Conservation (phyloP, 1,284 basidiomycete genomes). For the Wolfiporia cocos region DNA sequence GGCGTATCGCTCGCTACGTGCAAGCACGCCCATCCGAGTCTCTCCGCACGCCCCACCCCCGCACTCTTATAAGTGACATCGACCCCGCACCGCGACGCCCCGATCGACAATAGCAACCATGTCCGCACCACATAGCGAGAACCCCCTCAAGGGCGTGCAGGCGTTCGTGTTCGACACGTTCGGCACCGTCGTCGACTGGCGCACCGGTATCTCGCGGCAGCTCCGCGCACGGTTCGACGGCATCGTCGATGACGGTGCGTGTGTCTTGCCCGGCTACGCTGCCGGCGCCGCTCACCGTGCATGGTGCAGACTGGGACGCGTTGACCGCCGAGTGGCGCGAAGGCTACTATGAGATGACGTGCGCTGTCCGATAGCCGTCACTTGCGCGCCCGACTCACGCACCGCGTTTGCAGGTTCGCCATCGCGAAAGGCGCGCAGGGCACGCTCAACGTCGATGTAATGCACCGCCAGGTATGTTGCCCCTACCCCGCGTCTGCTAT, state of each 20-base stretch:
- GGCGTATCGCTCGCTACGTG: too few relatives aligned
- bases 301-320: constrained; percentile 35
- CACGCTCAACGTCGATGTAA: constrained; percentile 44
- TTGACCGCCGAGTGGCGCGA: constrained; percentile 54
- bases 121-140: too few relatives aligned
- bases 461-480: constrained; percentile 45
- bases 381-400: not conserved
- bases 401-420: constrained; percentile 16
- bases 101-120: too few relatives aligned
- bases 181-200: constrained; percentile 62
- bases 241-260: constrained; percentile 18
- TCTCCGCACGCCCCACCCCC: too few relatives aligned
- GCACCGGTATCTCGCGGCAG: constrained; percentile 37
- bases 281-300: too few relatives aligned
- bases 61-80: too few relatives aligned
- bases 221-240: constrained; percentile 25
- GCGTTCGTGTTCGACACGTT: constrained; percentile 60
- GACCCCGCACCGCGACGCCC: too few relatives aligned
- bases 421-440: constrained; percentile 42
- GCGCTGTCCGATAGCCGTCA: constrained; percentile 19
- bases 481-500: not conserved
- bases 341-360: constrained; percentile 45
- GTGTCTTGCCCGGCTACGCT: too few relatives aligned
- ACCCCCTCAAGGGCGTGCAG: constrained; percentile 31
- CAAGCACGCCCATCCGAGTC: too few relatives aligned